Percentiles rank a stretch among this genome's conserved stretches.
Evolutionary conservation across 495 filamentous ascomycete genomes (phyloP).

Genomic region (Saxophila tyrrhenica): DNA sequence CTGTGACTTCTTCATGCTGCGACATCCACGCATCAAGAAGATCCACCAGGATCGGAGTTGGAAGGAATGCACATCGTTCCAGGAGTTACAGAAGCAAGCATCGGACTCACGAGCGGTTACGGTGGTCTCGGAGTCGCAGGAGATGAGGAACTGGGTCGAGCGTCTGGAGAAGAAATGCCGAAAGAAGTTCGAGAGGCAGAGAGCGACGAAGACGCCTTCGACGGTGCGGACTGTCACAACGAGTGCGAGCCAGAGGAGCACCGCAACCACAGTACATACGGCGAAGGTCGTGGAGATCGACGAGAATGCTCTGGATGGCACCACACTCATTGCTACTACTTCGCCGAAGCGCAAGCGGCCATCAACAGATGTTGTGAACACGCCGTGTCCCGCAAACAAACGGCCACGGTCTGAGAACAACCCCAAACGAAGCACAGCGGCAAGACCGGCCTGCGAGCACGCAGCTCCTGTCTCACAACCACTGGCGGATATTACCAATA

Average conservation of each 20-base stretch:
- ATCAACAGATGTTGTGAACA: neutral
- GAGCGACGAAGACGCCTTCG: slow-evolving; percentile 5
- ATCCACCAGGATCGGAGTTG: slow-evolving; percentile 48
- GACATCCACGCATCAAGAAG: slow-evolving; percentile 53
- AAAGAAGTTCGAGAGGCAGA: slow-evolving; percentile 10
- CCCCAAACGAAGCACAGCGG: neutral
- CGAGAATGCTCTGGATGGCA: slow-evolving; percentile 1
- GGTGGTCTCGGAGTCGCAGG: slow-evolving; percentile 10
- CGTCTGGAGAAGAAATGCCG: slow-evolving; percentile 5
- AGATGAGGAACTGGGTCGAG: slow-evolving; percentile 11
- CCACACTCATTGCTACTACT: neutral
- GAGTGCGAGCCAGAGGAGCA: neutral
- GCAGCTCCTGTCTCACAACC: neutral
- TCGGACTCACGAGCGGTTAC: slow-evolving; percentile 28
- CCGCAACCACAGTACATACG: neutral
- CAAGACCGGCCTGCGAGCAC: neutral
- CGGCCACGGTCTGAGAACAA: neutral
- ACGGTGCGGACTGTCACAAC: neutral
- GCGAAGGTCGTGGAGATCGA: too few relatives aligned
- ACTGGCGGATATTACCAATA: slow-evolving; percentile 20
- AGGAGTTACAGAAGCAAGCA: slow-evolving; percentile 46
- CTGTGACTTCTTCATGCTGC: slow-evolving; percentile 46
- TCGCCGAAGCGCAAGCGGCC: neutral
- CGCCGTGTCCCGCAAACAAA: slow-evolving; percentile 7
- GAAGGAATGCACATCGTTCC: slow-evolving; percentile 43